Evolutionary conservation across 2,329 filamentous ascomycete species (phyloP).

Genomic region (Corinectria fuckeliana): DNA sequence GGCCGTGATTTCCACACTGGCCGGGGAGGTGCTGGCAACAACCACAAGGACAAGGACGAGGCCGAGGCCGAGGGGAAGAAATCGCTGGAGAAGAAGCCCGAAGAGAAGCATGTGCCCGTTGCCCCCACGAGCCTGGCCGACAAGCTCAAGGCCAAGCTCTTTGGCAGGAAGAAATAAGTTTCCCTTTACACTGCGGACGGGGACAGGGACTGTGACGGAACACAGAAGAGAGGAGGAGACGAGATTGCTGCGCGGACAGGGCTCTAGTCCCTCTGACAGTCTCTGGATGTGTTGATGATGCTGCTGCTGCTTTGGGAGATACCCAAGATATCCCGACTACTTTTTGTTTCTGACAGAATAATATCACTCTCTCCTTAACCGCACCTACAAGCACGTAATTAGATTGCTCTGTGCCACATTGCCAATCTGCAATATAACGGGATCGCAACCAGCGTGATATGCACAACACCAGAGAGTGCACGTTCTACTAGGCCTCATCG

Average conservation of each 20-base stretch:
- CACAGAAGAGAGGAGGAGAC: conserved; percentile 3
- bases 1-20: conserved; percentile 62
- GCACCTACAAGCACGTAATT: conserved; percentile 13
- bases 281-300: conserved; percentile 23
- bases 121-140: conserved; percentile 57
- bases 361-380: conserved; percentile 11
- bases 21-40: conserved; percentile 67
- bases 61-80: conserved; percentile 33
- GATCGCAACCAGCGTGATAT: neutral
- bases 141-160: conserved; percentile 63
- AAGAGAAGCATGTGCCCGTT: conserved; percentile 37
- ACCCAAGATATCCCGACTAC: conserved; percentile 33
- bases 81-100: conserved; percentile 37
- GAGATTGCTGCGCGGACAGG: conserved; percentile 3
- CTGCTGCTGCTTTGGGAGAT: conserved; percentile 32
- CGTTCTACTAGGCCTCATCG: neutral
- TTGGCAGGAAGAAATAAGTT: conserved; percentile 58
- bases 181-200: too few species aligned
- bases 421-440: neutral
- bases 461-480: neutral
- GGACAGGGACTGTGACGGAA: neutral
- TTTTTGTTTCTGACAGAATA: conserved; percentile 20
- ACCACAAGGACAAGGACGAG: conserved; percentile 47
- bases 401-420: neutral
- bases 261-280: neutral